Percentiles rank a stretch among this genome's conserved stretches.
These are phyloP conservation scores for Pittosporum tobira DNA, from an alignment of 129 eudicot genomes.

Conservation along the genomic window DNA sequence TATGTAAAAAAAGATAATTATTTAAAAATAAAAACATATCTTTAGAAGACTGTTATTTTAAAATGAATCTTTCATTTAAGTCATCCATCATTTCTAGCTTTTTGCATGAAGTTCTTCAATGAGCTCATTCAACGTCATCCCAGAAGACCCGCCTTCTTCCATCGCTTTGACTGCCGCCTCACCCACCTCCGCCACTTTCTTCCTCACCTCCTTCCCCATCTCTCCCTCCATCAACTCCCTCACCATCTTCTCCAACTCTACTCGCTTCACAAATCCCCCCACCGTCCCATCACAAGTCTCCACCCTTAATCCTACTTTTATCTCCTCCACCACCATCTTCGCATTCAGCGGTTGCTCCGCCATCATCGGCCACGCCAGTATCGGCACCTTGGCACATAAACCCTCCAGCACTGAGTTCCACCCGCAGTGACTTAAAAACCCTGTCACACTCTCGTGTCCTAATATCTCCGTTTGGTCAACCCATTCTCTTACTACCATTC, in stretches of 20 bases:
- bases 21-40: too few species aligned
- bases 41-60: too few species aligned
- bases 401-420: too few species aligned
- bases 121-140: slow-evolving; percentile 38
- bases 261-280: slow-evolving; percentile 50
- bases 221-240: slow-evolving; percentile 62
- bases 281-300: slow-evolving; percentile 39
- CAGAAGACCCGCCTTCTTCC: slow-evolving; percentile 59
- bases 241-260: slow-evolving; percentile 33
- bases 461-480: slow-evolving; percentile 49
- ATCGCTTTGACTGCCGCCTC: slow-evolving; percentile 36
- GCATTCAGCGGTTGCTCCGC: slow-evolving; percentile 70
- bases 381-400: too few species aligned
- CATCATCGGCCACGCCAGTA: slow-evolving; percentile 80
- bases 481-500: slow-evolving; percentile 57
- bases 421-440: slow-evolving; percentile 69
- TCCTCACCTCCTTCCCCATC: slow-evolving; percentile 35
- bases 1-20: too few species aligned
- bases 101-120: slow-evolving; percentile 31
- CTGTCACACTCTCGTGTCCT: slow-evolving; percentile 42
- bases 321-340: too few species aligned
- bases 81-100: too few species aligned
- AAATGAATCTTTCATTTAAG: too few species aligned
- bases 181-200: slow-evolving; percentile 42
- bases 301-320: slow-evolving; percentile 46